phyloP scores from a whole-genome alignment of 1,139 yeast genomes.

The Yamadazyma buinensis region DNA sequence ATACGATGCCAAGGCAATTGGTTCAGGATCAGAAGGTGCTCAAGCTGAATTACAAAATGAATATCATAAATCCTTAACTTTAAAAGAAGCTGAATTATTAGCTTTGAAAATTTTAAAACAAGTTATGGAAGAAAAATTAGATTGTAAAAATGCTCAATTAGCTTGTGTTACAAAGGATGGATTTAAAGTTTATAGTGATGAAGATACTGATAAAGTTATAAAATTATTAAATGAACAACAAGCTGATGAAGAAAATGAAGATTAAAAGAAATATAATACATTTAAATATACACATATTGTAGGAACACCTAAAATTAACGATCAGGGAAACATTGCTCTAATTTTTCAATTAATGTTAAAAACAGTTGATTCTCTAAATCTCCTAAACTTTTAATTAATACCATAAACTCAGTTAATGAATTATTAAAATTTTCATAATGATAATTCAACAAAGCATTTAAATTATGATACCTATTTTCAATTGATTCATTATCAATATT shows the following conservation, averaged over 20 bases:
- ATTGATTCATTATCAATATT: conserved; percentile 37
- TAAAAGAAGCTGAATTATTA: conserved; percentile 88
- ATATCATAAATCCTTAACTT: conserved; percentile 90
- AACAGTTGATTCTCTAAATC: conserved; percentile 62
- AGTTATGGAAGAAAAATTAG: conserved; percentile 98
- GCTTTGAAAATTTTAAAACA: conserved; percentile 89
- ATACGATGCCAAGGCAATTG: conserved; percentile 98
- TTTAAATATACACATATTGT: no score
- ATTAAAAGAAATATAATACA: no score
- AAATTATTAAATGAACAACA: conserved; percentile 70
- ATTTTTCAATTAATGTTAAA: conserved; percentile 47
- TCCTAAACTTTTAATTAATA: conserved; percentile 54
- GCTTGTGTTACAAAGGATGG: conserved; percentile 92
- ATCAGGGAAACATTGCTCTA: conserved; percentile 43
- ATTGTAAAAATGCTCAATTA: conserved; percentile 91
- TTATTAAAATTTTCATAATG: conserved; percentile 55
- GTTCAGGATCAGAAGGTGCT: conserved; percentile 98
- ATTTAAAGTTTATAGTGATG: conserved; percentile 81
- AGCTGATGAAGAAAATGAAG: conserved; percentile 23
- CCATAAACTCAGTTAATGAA: conserved; percentile 51
- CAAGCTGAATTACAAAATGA: conserved; percentile 97
- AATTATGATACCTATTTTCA: conserved; percentile 36
- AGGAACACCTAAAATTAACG: no score
- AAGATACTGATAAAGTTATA: conserved; percentile 79
- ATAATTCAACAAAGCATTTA: conserved; percentile 47